Conservation (phyloP, 345 rosid genomes). For the Murraya koenigii region DNA sequence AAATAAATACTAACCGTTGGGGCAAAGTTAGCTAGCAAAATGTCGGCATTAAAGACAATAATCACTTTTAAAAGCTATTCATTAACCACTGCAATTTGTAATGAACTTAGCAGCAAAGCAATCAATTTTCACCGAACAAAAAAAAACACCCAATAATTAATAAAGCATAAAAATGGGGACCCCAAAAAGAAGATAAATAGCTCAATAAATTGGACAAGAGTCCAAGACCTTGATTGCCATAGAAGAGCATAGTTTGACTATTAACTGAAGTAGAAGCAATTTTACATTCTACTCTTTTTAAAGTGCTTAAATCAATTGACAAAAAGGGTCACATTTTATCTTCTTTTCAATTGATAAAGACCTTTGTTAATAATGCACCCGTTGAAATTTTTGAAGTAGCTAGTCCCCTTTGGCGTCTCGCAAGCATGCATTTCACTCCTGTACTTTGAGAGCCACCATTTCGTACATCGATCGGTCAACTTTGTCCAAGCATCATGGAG, state of each 20-base stretch:
- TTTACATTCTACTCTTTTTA: not conserved
- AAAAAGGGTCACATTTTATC: not conserved
- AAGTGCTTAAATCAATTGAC: conserved; percentile 1
- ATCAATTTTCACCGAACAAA: not conserved
- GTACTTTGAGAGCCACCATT: not conserved
- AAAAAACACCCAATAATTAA: not conserved
- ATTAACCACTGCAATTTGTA: not conserved
- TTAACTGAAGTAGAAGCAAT: not conserved
- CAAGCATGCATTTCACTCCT: not conserved
- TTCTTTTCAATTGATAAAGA: conserved; percentile 16
- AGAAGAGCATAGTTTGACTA: not conserved
- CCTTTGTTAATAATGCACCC: conserved; percentile 8
- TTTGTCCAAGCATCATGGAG: conserved; percentile 34
- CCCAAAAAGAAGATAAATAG: not conserved
- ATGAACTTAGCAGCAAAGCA: not conserved
- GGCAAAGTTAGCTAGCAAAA: not conserved
- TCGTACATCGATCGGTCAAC: conserved; percentile 15
- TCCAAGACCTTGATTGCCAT: conserved; percentile 2
- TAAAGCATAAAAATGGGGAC: not conserved
- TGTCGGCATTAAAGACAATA: conserved; percentile 3
- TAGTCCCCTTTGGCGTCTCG: conserved; percentile 1
- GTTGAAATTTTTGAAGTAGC: not conserved
- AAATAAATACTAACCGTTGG: not conserved
- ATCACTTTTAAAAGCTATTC: conserved; percentile 3
- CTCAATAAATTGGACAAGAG: not conserved